Evolutionary conservation across 306 rosid genomes (phyloP).

Genomic region (Fragaria nilgerrensis): DNA sequence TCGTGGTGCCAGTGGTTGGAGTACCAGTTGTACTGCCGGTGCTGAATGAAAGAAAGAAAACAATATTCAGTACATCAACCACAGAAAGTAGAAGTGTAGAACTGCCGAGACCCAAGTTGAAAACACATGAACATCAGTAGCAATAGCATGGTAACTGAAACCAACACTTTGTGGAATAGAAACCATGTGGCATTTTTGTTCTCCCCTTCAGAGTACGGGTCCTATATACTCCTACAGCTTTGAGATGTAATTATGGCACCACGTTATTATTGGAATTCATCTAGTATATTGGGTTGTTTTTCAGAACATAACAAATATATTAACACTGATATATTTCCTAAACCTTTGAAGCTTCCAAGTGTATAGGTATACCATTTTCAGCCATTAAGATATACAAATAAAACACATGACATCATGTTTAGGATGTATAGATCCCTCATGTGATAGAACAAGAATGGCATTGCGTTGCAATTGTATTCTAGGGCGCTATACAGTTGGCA

Average conservation of each 20-base stretch:
- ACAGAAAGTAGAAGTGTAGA: neutral
- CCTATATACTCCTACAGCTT: neutral
- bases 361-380: neutral
- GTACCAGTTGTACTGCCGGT: slow-evolving; percentile 43
- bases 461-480: neutral
- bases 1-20: slow-evolving; percentile 35
- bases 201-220: neutral
- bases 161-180: neutral
- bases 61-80: neutral
- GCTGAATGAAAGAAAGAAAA: slow-evolving; percentile 27
- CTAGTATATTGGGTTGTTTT: neutral
- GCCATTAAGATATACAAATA: neutral
- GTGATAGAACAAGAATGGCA: neutral
- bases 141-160: neutral
- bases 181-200: neutral
- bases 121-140: neutral
- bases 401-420: neutral
- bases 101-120: no score
- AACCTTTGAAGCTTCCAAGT: neutral
- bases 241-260: neutral
- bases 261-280: neutral
- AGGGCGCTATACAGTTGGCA: neutral
- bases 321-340: neutral
- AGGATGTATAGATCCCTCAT: neutral
- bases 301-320: neutral